Evolutionary conservation across 352 stramenopile species (phyloP).

Genomic region (Phytophthora hibernalis): DNA sequence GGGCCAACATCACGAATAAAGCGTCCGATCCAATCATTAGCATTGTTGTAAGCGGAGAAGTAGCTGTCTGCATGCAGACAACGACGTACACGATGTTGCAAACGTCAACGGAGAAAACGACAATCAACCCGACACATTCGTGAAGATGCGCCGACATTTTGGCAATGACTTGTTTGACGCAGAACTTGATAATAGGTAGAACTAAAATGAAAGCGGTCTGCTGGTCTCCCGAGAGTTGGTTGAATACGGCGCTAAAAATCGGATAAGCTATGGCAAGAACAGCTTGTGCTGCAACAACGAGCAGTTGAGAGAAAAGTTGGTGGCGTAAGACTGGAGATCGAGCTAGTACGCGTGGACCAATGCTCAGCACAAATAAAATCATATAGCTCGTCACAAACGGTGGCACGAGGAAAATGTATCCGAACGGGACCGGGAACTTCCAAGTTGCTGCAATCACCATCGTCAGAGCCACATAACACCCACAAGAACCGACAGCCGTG

Average conservation of each 20-base stretch:
- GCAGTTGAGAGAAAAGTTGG: neutral
- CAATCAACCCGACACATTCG: constrained; percentile 19
- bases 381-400: neutral
- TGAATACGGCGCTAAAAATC: constrained; percentile 22
- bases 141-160: constrained; percentile 13
- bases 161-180: constrained; percentile 23
- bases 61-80: constrained; percentile 29
- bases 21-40: constrained; percentile 22
- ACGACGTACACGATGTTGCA: constrained; percentile 35
- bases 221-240: neutral
- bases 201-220: constrained; percentile 16
- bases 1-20: neutral
- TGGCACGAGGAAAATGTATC: neutral
- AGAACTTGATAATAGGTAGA: constrained; percentile 15
- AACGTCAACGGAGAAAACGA: constrained; percentile 26
- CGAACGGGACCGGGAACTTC: neutral
- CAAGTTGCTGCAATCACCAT: neutral
- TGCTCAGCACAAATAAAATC: neutral
- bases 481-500: neutral
- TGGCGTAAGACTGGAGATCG: neutral
- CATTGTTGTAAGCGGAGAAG: constrained; percentile 14
- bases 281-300: constrained; percentile 2
- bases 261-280: constrained; percentile 18
- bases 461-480: neutral
- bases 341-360: neutral